Percentiles rank a stretch among this genome's conserved stretches.
phyloP scores from a whole-genome alignment of 2,329 filamentous ascomycete species.

The Aspergillus hiratsukae region DNA sequence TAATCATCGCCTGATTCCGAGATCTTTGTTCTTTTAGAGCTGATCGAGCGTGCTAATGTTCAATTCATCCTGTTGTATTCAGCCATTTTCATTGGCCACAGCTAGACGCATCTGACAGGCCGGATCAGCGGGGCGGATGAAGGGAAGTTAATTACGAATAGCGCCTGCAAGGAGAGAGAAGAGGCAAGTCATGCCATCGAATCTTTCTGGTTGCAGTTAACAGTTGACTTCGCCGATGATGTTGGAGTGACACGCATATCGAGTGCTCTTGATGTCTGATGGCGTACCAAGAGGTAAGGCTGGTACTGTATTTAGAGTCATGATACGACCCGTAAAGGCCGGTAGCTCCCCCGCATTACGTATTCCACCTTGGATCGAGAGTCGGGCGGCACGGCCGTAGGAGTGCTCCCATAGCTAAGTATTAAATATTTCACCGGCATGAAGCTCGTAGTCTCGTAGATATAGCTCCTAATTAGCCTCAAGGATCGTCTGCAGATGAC shows the following conservation, averaged over 20 bases:
- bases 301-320: not conserved
- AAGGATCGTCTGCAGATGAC: not conserved
- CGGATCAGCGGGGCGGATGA: slow-evolving; percentile 21
- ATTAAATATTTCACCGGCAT: not conserved
- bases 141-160: slow-evolving; percentile 4
- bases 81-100: not conserved
- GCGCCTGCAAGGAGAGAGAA: not conserved
- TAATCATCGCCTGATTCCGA: not conserved
- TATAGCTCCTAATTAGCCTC: not conserved
- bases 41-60: not conserved
- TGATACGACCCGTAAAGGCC: not conserved
- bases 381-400: not conserved
- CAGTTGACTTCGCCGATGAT: not conserved
- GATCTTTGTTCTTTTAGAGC: not conserved
- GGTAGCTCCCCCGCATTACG: slow-evolving; percentile 7
- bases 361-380: not conserved
- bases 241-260: not conserved
- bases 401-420: not conserved
- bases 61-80: not conserved
- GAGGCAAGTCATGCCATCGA: not conserved
- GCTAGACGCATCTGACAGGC: slow-evolving; percentile 3
- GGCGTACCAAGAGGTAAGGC: not conserved
- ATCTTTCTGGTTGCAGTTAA: not conserved
- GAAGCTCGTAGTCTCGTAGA: not conserved
- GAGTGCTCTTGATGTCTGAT: not conserved